phyloP scores from a whole-genome alignment of 148 eudicot genomes.

The Persicaria tinctoria region DNA sequence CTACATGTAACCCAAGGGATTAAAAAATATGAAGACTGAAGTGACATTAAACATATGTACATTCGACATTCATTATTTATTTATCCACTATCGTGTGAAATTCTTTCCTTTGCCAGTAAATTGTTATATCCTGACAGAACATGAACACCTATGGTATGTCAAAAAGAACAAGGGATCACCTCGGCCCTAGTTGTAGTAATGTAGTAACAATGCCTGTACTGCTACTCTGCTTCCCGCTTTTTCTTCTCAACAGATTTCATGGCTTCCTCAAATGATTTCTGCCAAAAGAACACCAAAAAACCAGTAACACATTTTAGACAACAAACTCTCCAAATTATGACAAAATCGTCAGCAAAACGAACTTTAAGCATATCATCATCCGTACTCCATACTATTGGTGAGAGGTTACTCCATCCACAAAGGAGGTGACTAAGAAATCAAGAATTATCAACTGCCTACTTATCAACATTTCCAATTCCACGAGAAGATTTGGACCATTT shows the following conservation, averaged over 20 bases:
- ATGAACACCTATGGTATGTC: background rate
- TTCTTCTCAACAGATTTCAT: constrained; percentile 30
- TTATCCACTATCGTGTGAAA: background rate
- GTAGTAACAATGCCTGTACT: background rate
- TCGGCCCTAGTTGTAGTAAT: background rate
- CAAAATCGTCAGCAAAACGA: background rate
- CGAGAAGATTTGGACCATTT: background rate
- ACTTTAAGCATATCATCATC: background rate
- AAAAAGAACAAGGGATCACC: background rate
- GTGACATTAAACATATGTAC: background rate
- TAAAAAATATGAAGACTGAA: background rate
- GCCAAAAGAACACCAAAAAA: background rate
- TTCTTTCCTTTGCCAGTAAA: background rate
- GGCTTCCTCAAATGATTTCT: constrained; percentile 41
- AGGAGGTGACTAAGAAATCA: background rate
- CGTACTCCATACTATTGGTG: background rate
- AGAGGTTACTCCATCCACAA: background rate
- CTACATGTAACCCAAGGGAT: background rate
- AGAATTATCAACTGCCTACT: background rate
- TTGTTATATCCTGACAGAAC: background rate
- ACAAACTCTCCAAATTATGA: background rate
- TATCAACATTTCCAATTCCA: background rate
- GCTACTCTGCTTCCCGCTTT: constrained; percentile 14
- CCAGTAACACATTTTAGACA: background rate
- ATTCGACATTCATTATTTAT: background rate